Evolutionary conservation across 179 eudicot species (phyloP), one percentile per base, ranked within the genome.

Genomic region (Beta lomatogona): DNA sequence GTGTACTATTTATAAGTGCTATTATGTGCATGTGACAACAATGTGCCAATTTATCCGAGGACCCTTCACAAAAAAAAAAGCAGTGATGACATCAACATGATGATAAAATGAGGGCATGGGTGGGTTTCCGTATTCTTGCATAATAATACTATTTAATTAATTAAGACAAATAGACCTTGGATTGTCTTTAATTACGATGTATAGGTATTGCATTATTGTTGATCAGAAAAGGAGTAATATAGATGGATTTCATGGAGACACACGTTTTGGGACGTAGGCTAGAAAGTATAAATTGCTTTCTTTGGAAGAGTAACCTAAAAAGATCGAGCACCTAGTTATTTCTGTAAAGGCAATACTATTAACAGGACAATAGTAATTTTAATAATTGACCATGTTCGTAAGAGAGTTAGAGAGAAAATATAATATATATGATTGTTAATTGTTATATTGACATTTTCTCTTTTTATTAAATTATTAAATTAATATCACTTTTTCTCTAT

Each of bases 191-290:
- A 54, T 73, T 22, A 9, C 57, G 65, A 75, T 13, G 46, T 4
- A 28, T 52, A 25, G 19, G 22, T 31, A 31, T 57, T 75, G 41
- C 41, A 36, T 75, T 57, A 59, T 57, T 75, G 2, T 75, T 74
- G 12, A 16, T 18, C 53, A 18, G 18, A 57, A 75, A 67, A 58
- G 36, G 66, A 41, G n/a, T 54, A 0, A 52, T 46, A 52, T 72
- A 61, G 76, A 72, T 72, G 61, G n/a, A n/a, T n/a, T n/a, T n/a
- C n/a, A n/a, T n/a, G n/a, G 76, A 72, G 60, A 72, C 59, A 52
- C 77, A 75, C 41, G 77, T 75, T 75, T 58, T 75, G 48, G 31
- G 66, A 75, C 28, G 65, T 75, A 75, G 66, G 64, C 52, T 55
- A 55, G 25, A 71, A 19, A n/a, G n/a, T n/a, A n/a, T n/a, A n/a